These are phyloP conservation scores for Rauvolfia tetraphylla DNA, from an alignment of 257 asterid species.

Conservation along the genomic window DNA sequence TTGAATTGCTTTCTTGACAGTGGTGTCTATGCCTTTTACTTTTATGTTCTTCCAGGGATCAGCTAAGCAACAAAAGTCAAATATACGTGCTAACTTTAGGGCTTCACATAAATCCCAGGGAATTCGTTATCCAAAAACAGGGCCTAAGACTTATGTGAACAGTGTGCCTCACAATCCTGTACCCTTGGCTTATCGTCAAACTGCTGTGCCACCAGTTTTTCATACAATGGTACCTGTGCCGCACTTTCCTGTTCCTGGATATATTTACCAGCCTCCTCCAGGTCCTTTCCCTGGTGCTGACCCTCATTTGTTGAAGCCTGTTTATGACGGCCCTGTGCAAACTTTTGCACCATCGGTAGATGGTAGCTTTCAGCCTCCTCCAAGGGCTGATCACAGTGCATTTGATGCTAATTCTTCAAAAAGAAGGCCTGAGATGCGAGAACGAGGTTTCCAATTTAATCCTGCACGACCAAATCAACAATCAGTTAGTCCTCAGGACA, in stretches of 20 bases:
- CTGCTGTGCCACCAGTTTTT: slow-evolving; percentile 44
- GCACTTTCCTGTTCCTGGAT: slow-evolving; percentile 52
- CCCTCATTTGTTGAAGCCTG: slow-evolving; percentile 39
- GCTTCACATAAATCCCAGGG: slow-evolving; percentile 48
- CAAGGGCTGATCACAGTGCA: slow-evolving; percentile 35
- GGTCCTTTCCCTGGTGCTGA: slow-evolving; percentile 38
- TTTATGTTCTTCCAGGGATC: slow-evolving; percentile 44
- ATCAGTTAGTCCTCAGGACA: slow-evolving; percentile 44
- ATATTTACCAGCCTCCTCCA: slow-evolving; percentile 20
- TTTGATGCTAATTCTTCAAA: slow-evolving; percentile 45
- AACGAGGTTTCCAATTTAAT: slow-evolving; percentile 38
- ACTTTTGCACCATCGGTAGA: slow-evolving; percentile 44
- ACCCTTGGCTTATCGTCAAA: slow-evolving; percentile 46
- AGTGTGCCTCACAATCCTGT: slow-evolving; percentile 51
- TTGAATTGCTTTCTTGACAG: no score
- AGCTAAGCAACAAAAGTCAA: slow-evolving; percentile 54
- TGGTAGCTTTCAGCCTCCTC: slow-evolving; percentile 50
- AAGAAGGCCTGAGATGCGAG: slow-evolving; percentile 48
- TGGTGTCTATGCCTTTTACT: background rate
- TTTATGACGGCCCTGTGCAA: slow-evolving; percentile 42
- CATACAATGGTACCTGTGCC: slow-evolving; percentile 55
- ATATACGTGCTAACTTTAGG: slow-evolving; percentile 47
- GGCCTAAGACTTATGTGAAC: slow-evolving; percentile 57
- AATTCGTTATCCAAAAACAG: slow-evolving; percentile 50
- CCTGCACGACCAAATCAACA: slow-evolving; percentile 45